Percentiles rank a stretch among this genome's conserved stretches.
Conservation (phyloP, 2,329 filamentous ascomycete genomes). For the Diaporthe australafricana region DNA sequence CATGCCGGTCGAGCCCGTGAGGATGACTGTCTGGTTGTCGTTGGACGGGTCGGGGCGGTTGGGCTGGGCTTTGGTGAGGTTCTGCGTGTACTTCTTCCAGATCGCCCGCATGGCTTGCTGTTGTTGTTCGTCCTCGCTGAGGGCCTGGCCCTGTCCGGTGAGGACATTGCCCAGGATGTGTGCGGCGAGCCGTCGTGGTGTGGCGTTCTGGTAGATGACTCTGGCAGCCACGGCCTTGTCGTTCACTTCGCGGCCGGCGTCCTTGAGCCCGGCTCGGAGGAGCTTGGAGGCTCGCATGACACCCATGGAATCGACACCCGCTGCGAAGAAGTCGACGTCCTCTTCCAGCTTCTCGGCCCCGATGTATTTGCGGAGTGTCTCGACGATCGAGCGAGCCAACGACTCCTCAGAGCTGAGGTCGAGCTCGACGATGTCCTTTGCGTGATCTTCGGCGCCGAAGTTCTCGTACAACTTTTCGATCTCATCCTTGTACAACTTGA, state of each 20-base stretch:
- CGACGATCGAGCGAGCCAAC: constrained; percentile 42
- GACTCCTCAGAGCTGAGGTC: constrained; percentile 41
- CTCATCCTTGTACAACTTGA: constrained; percentile 55
- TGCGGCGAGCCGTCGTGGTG: constrained; percentile 42
- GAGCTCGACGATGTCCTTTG: constrained; percentile 35
- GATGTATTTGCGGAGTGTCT: constrained; percentile 39
- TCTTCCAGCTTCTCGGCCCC: constrained; percentile 37
- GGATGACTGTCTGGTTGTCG: constrained; percentile 45
- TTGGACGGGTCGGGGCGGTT: constrained; percentile 42
- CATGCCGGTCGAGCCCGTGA: constrained; percentile 55
- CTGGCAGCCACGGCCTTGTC: constrained; percentile 39
- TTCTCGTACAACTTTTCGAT: constrained; percentile 55
- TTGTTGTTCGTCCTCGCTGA: constrained; percentile 35
- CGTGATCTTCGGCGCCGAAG: constrained; percentile 35
- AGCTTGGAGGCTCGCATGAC: constrained; percentile 45
- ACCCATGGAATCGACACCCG: constrained; percentile 54
- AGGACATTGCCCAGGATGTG: constrained; percentile 37
- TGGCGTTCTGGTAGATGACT: constrained; percentile 47
- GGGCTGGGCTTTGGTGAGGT: constrained; percentile 40
- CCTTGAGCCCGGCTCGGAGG: constrained; percentile 39
- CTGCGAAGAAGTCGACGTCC: constrained; percentile 51
- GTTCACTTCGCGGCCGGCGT: constrained; percentile 36
- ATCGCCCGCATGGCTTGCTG: constrained; percentile 38
- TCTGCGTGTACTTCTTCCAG: constrained; percentile 45
- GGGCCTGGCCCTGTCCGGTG: constrained; percentile 23